Base-by-base conservation (phyloP, 2,329 filamentous ascomycete species). In the Ophiocordyceps camponoti-leonardi region DNA sequence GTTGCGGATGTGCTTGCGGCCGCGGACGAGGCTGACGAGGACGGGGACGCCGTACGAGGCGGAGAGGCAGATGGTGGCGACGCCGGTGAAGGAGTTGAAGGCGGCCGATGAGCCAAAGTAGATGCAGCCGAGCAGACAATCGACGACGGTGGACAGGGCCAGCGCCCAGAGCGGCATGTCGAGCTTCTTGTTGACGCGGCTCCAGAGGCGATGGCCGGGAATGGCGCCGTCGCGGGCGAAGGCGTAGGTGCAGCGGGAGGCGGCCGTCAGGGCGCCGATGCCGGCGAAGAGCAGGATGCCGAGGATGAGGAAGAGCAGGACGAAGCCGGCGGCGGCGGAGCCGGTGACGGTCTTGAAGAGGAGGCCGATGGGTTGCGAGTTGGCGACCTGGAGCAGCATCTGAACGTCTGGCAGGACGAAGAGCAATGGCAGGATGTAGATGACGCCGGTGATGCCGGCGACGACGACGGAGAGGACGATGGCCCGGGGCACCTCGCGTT, bases 251-350 rank as follows among this genome's bases (percentile, higher is more conserved):
- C 81, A 85, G 22, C 83, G 72, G 44, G 76, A 81, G 2, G 83
- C 77, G 2, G 83, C 83, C 0, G 83, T 88, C 19, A 87, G 65
- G 1, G 83, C 79, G 7, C 82, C 83, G 31, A 82, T 77, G 19
- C 83, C 83, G 1, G 83, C 82, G 55, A 88, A 86, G 58, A 88
- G 71, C 48, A 83, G 68, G 53, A 90, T 86, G 1, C 83, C 82
- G 22, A 88, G 69, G 51, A 90, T 77, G 2, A 88, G 65, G 60
- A 88, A 83, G 14, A 87, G 68, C 6, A 88, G 68, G 0, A 79
- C 82, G 51, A 90, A 86, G 0, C 83, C 84, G 22, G 82, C 84
- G 6, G 67, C 77, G 1, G 79, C 71, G 19, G 80, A 83, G 1
- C 83, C 83, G 0, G 83, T 87, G 11, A 79, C 83, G 0, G 67